Percentiles rank a stretch among this genome's conserved stretches.
Conservation (phyloP, 345 rosid genomes). For the Populus ilicifolia region DNA sequence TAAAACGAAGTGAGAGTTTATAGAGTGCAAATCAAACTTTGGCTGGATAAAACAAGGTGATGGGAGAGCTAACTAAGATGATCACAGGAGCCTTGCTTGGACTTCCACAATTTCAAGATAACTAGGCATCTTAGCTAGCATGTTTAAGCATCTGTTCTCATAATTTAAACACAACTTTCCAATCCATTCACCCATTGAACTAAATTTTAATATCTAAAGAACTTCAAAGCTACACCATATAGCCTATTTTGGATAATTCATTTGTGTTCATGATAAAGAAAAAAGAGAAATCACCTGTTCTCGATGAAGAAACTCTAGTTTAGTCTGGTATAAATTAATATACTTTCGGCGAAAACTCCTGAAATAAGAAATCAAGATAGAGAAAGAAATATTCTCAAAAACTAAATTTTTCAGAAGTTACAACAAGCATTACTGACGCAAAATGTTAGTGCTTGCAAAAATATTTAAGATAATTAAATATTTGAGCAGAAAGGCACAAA, state of each 20-base stretch:
- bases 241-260: background rate
- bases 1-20: too few relatives aligned
- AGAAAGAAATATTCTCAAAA: background rate
- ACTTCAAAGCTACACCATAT: too few relatives aligned
- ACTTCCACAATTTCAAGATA: too few relatives aligned
- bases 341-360: constrained; percentile 71
- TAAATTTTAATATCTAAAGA: too few relatives aligned
- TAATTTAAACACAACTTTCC: too few relatives aligned
- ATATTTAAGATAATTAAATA: background rate
- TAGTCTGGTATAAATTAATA: constrained; percentile 66
- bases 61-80: too few relatives aligned
- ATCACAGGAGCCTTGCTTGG: too few relatives aligned
- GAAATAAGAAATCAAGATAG: constrained; percentile 14
- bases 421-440: background rate
- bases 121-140: too few relatives aligned
- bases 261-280: background rate
- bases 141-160: too few relatives aligned
- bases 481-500: background rate
- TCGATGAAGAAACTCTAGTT: constrained; percentile 61
- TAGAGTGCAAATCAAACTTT: too few relatives aligned
- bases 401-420: constrained; percentile 5
- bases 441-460: background rate
- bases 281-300: constrained; percentile 53
- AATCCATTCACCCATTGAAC: too few relatives aligned
- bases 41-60: too few relatives aligned